Percentiles rank a stretch among this genome's conserved stretches.
Conservation (phyloP, 1,284 basidiomycete species). For the Cutaneotrichosporon mucoides region DNA sequence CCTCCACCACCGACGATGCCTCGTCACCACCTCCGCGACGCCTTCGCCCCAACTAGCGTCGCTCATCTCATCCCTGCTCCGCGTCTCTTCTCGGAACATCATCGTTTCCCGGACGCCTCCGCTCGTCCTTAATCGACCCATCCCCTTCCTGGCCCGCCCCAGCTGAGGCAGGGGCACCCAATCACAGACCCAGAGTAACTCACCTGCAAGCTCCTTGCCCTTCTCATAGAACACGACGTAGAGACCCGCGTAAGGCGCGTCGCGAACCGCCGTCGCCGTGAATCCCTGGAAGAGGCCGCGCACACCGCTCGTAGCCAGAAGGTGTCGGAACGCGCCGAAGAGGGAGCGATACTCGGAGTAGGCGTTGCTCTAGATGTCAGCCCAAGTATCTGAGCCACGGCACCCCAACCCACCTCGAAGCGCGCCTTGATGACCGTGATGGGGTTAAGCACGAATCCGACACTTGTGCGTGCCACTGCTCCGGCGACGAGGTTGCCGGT, state of each 20-base stretch:
- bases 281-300: conserved; percentile 84
- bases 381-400: not conserved
- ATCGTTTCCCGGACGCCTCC: no score
- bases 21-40: no score
- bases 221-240: conserved; percentile 90
- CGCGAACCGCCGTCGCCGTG: conserved; percentile 80
- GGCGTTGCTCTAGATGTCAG: conserved; percentile 62
- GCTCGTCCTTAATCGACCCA: no score
- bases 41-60: no score
- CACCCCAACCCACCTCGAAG: conserved; percentile 66
- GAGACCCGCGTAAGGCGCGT: conserved; percentile 93
- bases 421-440: conserved; percentile 92
- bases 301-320: conserved; percentile 65
- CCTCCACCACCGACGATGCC: no score
- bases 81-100: no score
- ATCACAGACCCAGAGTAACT: not conserved
- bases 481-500: conserved; percentile 87
- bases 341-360: conserved; percentile 67
- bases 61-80: no score
- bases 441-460: conserved; percentile 87
- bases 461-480: conserved; percentile 73
- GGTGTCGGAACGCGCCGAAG: conserved; percentile 58
- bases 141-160: no score
- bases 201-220: conserved; percentile 61
- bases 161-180: no score